Evolutionary conservation across 2,329 filamentous ascomycete genomes (phyloP), one percentile per base, ranked within the genome.

Genomic region (Fusarium tjaetaba): DNA sequence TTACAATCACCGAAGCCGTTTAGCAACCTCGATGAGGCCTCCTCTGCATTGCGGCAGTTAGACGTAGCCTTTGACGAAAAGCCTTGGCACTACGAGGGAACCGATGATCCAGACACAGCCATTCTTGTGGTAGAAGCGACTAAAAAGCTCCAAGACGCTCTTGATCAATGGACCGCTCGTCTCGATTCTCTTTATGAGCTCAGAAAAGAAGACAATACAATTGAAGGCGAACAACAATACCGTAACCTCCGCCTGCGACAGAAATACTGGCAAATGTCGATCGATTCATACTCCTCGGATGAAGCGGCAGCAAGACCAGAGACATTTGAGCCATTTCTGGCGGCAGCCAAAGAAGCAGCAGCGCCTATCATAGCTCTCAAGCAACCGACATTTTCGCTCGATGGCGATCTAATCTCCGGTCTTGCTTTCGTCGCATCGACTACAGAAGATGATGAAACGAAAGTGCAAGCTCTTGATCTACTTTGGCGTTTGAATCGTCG

Each of bases 361-460:
- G 11, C 38, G 7, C 48, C 38, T 15, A 3, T 46, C 7, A 46
- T 56, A 0, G 38, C 26, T 32, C 52, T 56, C 3, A 2, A 10
- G 1, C 26, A 56, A 8, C 52, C 26, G 20, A 56, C 38, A 0
- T 56, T 32, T 41, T 56, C 49, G 2, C 48, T 61, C 5, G 49
- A 61, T 61, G 59, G 59, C 4, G 49, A 61, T 26, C 11, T 61
- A 4, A 57, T 56, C 24, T 56, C 39, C 1, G 39, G 49, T 6
- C 22, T 46, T 1, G 15, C 49, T 5, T 62, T 62, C 1, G 51
- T 46, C 16, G 39, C 32, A n/a, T 62, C 49, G 2, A 56, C 49
- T 7, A 46, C 59, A 5, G 32, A 15, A 11, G 49, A 62, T 11
- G 7, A 20, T 4, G 11, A 62, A 5, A 32, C 22, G 1, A 46